These are phyloP conservation scores for Jacaranda mimosifolia DNA, from an alignment of 257 asterid genomes.

Conservation along the genomic window DNA sequence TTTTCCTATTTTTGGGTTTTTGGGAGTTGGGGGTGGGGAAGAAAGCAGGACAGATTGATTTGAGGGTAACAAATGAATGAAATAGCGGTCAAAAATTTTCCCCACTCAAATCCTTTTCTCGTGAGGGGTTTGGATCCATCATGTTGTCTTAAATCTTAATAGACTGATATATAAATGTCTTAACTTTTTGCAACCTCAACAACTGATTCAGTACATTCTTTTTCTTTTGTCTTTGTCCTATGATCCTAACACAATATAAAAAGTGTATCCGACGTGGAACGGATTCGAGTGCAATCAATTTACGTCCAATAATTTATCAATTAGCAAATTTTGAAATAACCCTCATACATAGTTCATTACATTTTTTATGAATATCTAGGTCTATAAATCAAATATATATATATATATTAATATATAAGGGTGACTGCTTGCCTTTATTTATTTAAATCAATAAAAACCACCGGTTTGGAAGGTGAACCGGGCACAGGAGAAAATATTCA, in stretches of 20 bases:
- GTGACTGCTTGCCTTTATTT: no score
- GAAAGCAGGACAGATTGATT: no score
- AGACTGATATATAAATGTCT: neutral
- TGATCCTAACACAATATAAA: no score
- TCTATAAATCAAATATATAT: no score
- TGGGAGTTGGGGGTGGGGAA: no score
- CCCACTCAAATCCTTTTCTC: neutral
- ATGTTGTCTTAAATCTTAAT: conserved; percentile 11
- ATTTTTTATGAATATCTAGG: no score
- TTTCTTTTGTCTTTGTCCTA: neutral
- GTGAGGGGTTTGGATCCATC: conserved; percentile 20
- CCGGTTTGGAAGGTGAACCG: no score
- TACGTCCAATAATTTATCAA: neutral
- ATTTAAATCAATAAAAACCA: no score
- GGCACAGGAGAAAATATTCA: no score
- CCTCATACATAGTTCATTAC: no score
- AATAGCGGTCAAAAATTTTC: conserved; percentile 3
- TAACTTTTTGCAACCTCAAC: neutral
- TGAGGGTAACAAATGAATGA: neutral
- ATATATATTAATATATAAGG: no score
- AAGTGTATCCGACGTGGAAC: no score
- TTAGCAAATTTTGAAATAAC: neutral
- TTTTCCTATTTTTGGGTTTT: neutral
- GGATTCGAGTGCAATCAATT: neutral
- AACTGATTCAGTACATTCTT: neutral